These are phyloP conservation scores for Kazachstania sp. DNA, from an alignment of 1,139 yeast genomes.

Conservation along the genomic window DNA sequence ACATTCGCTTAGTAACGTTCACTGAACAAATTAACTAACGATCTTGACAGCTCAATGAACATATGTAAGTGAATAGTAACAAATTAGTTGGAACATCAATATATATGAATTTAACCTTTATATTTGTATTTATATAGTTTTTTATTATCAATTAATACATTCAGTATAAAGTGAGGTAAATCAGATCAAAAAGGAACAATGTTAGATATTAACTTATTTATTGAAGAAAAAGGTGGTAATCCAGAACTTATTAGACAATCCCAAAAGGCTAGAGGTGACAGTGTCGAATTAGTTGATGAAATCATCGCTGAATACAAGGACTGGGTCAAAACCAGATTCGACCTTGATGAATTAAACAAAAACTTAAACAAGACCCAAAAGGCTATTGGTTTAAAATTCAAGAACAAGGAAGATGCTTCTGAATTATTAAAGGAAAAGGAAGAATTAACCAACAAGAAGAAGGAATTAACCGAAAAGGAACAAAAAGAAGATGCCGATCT, in stretches of 20 bases:
- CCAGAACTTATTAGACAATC: conserved; percentile 83
- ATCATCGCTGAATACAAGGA: conserved; percentile 81
- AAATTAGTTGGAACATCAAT: too few relatives aligned
- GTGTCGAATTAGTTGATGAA: conserved; percentile 93
- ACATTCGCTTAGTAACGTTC: too few relatives aligned
- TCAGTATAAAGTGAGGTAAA: neutral
- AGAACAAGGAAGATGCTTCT: conserved; percentile 89
- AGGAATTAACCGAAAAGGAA: conserved; percentile 56
- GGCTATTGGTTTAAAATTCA: conserved; percentile 84
- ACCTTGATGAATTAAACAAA: conserved; percentile 84
- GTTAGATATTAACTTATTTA: conserved; percentile 87
- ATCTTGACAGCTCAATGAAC: too few relatives aligned
- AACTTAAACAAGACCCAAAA: conserved; percentile 80
- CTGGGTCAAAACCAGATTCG: conserved; percentile 90
- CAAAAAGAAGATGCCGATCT: conserved; percentile 69
- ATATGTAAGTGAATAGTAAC: too few relatives aligned
- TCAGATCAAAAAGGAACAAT: conserved; percentile 33
- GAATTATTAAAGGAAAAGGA: conserved; percentile 80
- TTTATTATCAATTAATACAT: too few relatives aligned
- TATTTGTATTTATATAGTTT: too few relatives aligned
- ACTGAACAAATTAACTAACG: too few relatives aligned
- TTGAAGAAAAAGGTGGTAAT: conserved; percentile 94
- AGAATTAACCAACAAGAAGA: conserved; percentile 59
- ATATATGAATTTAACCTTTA: too few relatives aligned
- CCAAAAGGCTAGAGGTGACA: conserved; percentile 88